Percentiles rank a stretch among this genome's conserved stretches.
Conservation (phyloP, 805 yeast genomes). For the Zygoascus tannicola region DNA sequence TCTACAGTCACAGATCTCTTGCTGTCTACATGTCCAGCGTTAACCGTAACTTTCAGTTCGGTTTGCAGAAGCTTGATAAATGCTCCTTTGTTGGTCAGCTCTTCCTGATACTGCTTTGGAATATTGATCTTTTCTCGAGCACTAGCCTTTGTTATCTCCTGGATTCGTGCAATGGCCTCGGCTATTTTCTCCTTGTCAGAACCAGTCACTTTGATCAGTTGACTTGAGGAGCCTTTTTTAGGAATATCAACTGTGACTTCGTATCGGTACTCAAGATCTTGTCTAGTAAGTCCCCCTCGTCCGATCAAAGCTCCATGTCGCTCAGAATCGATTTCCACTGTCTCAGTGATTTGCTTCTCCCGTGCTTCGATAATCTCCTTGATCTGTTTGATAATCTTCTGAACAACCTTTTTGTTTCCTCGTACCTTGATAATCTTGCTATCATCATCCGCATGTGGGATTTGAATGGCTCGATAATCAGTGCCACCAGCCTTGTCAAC, state of each 20-base stretch:
- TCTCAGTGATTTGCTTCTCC: slow-evolving; percentile 32
- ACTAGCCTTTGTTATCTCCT: slow-evolving; percentile 51
- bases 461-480: slow-evolving; percentile 44
- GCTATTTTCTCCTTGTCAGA: slow-evolving; percentile 50
- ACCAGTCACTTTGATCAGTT: slow-evolving; percentile 51
- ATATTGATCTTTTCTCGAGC: slow-evolving; percentile 43
- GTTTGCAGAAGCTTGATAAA: slow-evolving; percentile 44
- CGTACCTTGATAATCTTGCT: slow-evolving; percentile 45
- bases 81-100: slow-evolving; percentile 58
- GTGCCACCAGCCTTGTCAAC: slow-evolving; percentile 66
- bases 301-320: slow-evolving; percentile 76
- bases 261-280: slow-evolving; percentile 60
- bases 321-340: slow-evolving; percentile 46
- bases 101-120: slow-evolving; percentile 49
- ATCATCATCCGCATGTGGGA: slow-evolving; percentile 58
- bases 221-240: slow-evolving; percentile 34
- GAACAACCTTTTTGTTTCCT: slow-evolving; percentile 72
- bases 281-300: slow-evolving; percentile 66
- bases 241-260: slow-evolving; percentile 62
- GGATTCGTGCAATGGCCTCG: slow-evolving; percentile 52
- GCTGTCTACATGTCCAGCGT: slow-evolving; percentile 34
- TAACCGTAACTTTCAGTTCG: slow-evolving; percentile 34
- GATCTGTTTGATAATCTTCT: slow-evolving; percentile 53
- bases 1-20: slow-evolving; percentile 26
- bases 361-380: slow-evolving; percentile 52